Conservation (phyloP, 2,329 filamentous ascomycete genomes). For the Achaetomium macrosporum region DNA sequence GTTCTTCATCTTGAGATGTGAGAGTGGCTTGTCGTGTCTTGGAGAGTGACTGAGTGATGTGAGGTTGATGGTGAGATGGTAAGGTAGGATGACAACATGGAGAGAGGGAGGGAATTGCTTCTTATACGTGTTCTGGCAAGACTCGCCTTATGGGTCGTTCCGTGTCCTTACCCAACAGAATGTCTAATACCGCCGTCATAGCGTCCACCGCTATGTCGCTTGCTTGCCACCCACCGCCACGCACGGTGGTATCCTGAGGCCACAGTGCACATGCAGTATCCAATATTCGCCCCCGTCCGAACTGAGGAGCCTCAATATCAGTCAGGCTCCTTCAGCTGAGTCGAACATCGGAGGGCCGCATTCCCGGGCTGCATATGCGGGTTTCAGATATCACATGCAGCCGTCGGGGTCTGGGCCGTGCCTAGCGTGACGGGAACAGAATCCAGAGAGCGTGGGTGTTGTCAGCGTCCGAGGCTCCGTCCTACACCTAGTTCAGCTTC, state of each 20-base stretch:
- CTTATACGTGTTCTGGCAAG: slow-evolving; percentile 3
- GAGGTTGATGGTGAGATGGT: slow-evolving; percentile 6
- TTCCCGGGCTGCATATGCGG: slow-evolving; percentile 10
- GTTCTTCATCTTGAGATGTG: slow-evolving; percentile 11
- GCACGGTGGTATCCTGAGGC: too few species aligned
- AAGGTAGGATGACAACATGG: slow-evolving; percentile 9
- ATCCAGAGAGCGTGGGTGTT: neutral
- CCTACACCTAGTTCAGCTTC: neutral
- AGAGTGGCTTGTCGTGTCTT: neutral
- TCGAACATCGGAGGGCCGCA: neutral
- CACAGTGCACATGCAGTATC: too few species aligned
- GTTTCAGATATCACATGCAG: slow-evolving; percentile 18
- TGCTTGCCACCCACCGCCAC: too few species aligned
- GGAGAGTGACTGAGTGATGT: neutral
- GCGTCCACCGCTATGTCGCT: too few species aligned
- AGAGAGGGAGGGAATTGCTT: neutral
- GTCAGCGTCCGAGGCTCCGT: neutral
- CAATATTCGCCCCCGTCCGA: neutral
- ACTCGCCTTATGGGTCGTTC: neutral
- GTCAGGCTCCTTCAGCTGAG: neutral
- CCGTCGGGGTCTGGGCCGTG: neutral
- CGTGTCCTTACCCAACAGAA: neutral
- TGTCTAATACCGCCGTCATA: neutral
- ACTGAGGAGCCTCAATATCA: neutral
- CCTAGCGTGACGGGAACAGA: neutral